These are phyloP conservation scores for Mycosphaerelloides madeirae DNA, from an alignment of 2,329 filamentous ascomycete genomes.

Conservation along the genomic window DNA sequence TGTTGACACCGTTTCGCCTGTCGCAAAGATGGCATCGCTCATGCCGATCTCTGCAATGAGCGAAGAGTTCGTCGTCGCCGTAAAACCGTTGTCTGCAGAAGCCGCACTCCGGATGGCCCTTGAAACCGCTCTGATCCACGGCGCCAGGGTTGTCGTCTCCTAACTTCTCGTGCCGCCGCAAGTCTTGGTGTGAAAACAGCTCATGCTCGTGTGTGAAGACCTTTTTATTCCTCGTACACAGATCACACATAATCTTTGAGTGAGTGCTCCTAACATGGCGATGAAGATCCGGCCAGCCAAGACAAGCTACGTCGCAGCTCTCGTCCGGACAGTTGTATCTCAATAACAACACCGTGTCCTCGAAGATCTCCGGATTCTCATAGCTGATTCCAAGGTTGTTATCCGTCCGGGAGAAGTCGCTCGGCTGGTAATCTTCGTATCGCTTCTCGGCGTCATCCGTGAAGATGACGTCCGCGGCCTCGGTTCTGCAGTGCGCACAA, in stretches of 20 bases:
- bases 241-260: conserved; percentile 81
- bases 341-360: conserved; percentile 81
- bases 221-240: conserved; percentile 92
- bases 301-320: conserved; percentile 77
- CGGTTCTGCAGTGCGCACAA: conserved; percentile 87
- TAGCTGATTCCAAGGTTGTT: conserved; percentile 88
- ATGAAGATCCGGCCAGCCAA: conserved; percentile 74
- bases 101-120: conserved; percentile 86
- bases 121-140: conserved; percentile 89
- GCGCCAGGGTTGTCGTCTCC: conserved; percentile 90
- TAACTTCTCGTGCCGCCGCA: conserved; percentile 81
- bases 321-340: conserved; percentile 91
- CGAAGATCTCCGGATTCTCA: conserved; percentile 80
- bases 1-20: conserved; percentile 54
- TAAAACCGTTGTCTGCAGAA: conserved; percentile 94
- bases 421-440: conserved; percentile 73
- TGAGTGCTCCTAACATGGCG: conserved; percentile 77
- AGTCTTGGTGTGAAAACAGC: conserved; percentile 73
- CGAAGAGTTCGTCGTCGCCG: conserved; percentile 88
- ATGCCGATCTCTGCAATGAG: conserved; percentile 89
- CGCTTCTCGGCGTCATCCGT: conserved; percentile 77
- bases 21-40: conserved; percentile 96
- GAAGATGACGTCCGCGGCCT: conserved; percentile 81
- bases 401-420: conserved; percentile 73
- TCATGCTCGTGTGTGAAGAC: conserved; percentile 98